Base-by-base conservation (phyloP, 345 rosid species). In the Hypericum androsaemum region DNA sequence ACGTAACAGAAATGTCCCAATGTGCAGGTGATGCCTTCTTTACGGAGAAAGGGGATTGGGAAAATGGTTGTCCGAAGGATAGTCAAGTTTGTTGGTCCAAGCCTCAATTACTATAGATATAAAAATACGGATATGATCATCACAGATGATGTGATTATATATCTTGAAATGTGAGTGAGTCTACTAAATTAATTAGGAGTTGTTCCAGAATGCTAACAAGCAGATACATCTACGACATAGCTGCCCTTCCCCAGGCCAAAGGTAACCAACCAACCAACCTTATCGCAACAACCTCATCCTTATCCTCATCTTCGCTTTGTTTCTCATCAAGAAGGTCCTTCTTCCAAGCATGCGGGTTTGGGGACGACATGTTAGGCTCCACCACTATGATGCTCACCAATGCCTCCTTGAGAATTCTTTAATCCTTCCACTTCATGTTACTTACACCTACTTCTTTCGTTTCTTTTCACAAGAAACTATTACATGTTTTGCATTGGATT, bases 291-390 rank as follows among this genome's bases (percentile, higher is more conserved):
- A 57, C 35, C 28, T 39, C 3, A 10, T 12, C 39, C 14, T 10
- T 10, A 7, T 7, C 13, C 28, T 9, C 5, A 51, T 51, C 8
- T 14, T 35, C 39, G 12, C 52, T 38, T 53, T 45, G 44, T 46
- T 66, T 28, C 64, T 3, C 16, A n/a, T 62, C 41, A 47, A 15
- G 47, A 65, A 87, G 98, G 78, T 62, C 75, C 45, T 88, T 87
- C 80, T 92, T 92, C 58, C 54, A 75, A 69, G 84, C 92, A 0
- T 87, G 95, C 67, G 96, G 92, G 52, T 90, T 87, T 77, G 80
- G 79, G 59, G 84, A 77, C 56, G 98, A 92, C 68, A 62, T 80
- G 13, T 67, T 87, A 76, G 78, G 88, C 54, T 82, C 96, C 37
- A 82, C 86, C 6, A 83, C 95, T 1, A 90, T 87, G 96, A 81